These are phyloP conservation scores for Galerina sulciceps DNA, from an alignment of 768 basidiomycete species.

Conservation along the genomic window DNA sequence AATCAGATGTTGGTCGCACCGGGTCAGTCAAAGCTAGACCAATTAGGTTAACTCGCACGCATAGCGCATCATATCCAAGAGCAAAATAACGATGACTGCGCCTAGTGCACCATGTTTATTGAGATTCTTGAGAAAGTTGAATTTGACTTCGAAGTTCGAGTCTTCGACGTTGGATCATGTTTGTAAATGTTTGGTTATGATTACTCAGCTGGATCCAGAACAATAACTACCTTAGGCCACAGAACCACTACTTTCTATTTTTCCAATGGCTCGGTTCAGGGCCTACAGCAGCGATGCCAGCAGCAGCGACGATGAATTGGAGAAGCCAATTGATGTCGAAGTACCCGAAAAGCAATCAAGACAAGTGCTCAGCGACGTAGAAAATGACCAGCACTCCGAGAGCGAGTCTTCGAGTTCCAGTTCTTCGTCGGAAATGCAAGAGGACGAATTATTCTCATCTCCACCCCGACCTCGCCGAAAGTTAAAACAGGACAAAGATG, in stretches of 20 bases:
- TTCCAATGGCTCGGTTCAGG: constrained; percentile 67
- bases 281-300: constrained; percentile 66
- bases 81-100: background rate
- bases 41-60: no score
- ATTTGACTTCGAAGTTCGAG: background rate
- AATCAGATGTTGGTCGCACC: no score
- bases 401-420: constrained; percentile 38
- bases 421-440: constrained; percentile 52
- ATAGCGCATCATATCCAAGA: no score
- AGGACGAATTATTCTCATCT: constrained; percentile 46
- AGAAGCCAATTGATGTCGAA: constrained; percentile 24
- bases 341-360: constrained; percentile 14
- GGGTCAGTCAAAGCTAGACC: no score
- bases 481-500: constrained; percentile 39
- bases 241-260: background rate
- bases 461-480: constrained; percentile 23
- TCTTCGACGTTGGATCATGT: no score
- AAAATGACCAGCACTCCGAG: constrained; percentile 35
- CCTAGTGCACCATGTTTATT: no score
- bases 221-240: background rate
- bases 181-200: background rate
- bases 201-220: background rate
- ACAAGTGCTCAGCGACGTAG: constrained; percentile 23
- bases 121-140: no score
- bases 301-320: constrained; percentile 51